Base-by-base conservation (phyloP, 2,329 filamentous ascomycete genomes). In the Aureobasidium sp. region DNA sequence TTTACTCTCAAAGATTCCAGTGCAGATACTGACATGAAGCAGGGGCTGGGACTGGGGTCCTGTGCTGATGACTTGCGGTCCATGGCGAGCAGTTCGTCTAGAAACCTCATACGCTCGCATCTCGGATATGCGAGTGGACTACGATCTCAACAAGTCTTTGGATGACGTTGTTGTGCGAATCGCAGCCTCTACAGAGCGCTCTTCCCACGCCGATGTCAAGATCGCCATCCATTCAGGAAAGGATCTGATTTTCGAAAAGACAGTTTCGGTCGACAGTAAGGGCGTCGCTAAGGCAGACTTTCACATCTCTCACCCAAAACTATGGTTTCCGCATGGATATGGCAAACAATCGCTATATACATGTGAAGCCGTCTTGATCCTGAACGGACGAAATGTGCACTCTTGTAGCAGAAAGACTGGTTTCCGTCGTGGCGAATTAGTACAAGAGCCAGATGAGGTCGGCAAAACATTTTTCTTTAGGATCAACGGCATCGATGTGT, bases 281-380 rank as follows among this genome's bases (percentile, higher is more conserved):
- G 72, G 75, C 5, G 59, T 71, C 25, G 76, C 76, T 3, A 73
- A 69, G 42, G 71, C 77, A 6, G 71, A 77, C n/a, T 80, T 80
- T 61, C 71, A 69, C 37, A 69, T 80, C 59, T 72, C 73, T 52
- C 79, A 84, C n/a, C 87, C 88, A 0, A 79, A 85, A 66, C 76
- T 93, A 11, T 93, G 89, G 89, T 92, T 87, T 67, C 89, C 89
- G 0, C 77, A 86, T 63, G 82, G 87, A n/a, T 91, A 92, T 68
- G 89, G 89, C 53, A 79, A 83, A 57, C 89, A 92, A 69, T 85
- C 88, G 1, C 74, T 93, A 1, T 93, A 93, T 73, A 83, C 78
- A 0, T 75, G 91, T 49, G 84, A 78, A 27, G 88, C 87, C 0
- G 69, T 66, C 0, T 71, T 72, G 64, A 72, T 83, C 1, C 11